Evolutionary conservation across 768 basidiomycete species (phyloP), one percentile per base, ranked within the genome.

Genomic region (Candolleomyces aberdarensis): DNA sequence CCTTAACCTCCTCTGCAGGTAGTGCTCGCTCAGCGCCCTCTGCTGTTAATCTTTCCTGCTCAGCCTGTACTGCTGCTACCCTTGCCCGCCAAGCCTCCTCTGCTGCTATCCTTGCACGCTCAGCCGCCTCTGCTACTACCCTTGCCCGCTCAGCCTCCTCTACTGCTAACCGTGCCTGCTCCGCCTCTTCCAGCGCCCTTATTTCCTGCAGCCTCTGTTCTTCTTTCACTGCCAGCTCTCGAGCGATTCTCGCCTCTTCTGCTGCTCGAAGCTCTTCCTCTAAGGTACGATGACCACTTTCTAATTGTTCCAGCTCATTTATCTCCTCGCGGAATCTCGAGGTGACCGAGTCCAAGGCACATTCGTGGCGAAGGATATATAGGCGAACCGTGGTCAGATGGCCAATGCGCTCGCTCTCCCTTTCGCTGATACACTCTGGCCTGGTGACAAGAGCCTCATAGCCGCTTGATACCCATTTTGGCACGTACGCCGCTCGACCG

Each of bases 401-500:
- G 55, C 65, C 43, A 52, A 59, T 31, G 29, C 43, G 7, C 58
- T 55, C 53, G 6, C 31, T 61, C 29, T 66, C 63, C 8, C 58
- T 47, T 36, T 64, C 63, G 2, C n/a, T 39, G 41, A 66, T 61
- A 2, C 46, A 52, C 2, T 36, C 29, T 0, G 22, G 14, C 14
- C 59, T 49, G 6, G 48, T 11, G 9, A 59, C 54, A 2, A 66
- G 26, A 10, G 17, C 6, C 40, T 36, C 15, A 32, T 55, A 55
- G 2, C 53, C 53, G 3, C 3, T 5, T 8, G 15, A 14, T 5
- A 57, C 26, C 56, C 56, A 57, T 9, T 70, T 69, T 64, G 83
- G 75, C 51, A 89, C 75, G 0, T 76, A 67, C 67, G 82, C 80
- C 15, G 74, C 66, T 58, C 84, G 81, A 59, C 89, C 89, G 0